Evolutionary conservation across 2,329 filamentous ascomycete species (phyloP).

Genomic region (Fusarium liriodendri): DNA sequence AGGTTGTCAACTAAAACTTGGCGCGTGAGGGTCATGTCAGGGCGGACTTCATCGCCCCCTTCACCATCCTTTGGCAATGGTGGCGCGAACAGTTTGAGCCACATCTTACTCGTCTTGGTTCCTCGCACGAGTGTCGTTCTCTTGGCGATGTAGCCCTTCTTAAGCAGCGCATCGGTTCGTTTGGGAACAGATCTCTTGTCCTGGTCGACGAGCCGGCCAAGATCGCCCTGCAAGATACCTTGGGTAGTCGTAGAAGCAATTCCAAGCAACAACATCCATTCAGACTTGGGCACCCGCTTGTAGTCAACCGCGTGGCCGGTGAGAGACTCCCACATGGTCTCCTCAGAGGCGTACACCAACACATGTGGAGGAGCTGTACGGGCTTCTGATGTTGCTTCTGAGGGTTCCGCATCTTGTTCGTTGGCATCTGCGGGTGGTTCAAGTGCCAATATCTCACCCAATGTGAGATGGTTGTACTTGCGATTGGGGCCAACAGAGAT

Average conservation of each 20-base stretch:
- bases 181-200: constrained; percentile 73
- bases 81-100: constrained; percentile 67
- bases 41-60: constrained; percentile 37
- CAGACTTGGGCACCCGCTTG: constrained; percentile 67
- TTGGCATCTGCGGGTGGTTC: constrained; percentile 9
- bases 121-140: constrained; percentile 68
- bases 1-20: constrained; percentile 57
- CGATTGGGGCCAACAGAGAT: constrained; percentile 50
- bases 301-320: constrained; percentile 69
- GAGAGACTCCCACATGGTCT: constrained; percentile 69
- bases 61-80: constrained; percentile 52
- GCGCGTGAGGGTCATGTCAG: constrained; percentile 53
- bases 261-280: constrained; percentile 69
- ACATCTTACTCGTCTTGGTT: constrained; percentile 72
- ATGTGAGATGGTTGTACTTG: constrained; percentile 54
- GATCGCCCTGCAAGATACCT: constrained; percentile 71
- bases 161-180: constrained; percentile 67
- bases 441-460: constrained; percentile 45
- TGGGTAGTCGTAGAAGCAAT: constrained; percentile 65
- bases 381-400: not conserved
- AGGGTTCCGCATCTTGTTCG: constrained; percentile 8
- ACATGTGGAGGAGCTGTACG: constrained; percentile 14
- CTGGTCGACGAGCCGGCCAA: constrained; percentile 67
- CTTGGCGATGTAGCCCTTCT: constrained; percentile 72
- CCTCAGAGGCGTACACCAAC: constrained; percentile 62